phyloP scores from a whole-genome alignment of 1,284 basidiomycete species.

The Cryptococcus depauperatus region DNA sequence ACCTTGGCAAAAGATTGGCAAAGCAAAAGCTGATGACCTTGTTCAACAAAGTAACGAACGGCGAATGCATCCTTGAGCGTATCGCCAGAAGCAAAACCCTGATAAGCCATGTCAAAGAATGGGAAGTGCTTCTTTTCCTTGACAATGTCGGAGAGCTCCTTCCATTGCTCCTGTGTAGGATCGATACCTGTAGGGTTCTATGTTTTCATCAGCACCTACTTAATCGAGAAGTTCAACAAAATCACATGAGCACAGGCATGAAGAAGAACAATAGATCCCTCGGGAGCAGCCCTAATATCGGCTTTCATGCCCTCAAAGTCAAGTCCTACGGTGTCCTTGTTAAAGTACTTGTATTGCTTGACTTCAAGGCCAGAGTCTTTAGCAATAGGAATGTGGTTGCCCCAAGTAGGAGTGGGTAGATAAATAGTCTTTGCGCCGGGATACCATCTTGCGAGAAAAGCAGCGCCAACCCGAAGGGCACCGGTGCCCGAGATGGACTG shows the following conservation, averaged over 20 bases:
- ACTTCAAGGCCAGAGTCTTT: slow-evolving; percentile 89
- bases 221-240: slow-evolving; percentile 41
- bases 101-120: slow-evolving; percentile 69
- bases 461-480: slow-evolving; percentile 90
- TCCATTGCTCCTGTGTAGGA: slow-evolving; percentile 90
- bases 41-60: slow-evolving; percentile 83
- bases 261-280: slow-evolving; percentile 44
- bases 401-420: slow-evolving; percentile 92
- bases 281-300: slow-evolving; percentile 58
- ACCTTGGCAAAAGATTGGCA: slow-evolving; percentile 92
- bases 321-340: slow-evolving; percentile 86
- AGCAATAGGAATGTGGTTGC: slow-evolving; percentile 84
- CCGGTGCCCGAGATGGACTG: slow-evolving; percentile 98
- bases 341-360: slow-evolving; percentile 87
- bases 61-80: slow-evolving; percentile 87
- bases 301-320: slow-evolving; percentile 87
- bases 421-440: slow-evolving; percentile 84
- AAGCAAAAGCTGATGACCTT: slow-evolving; percentile 78
- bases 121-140: slow-evolving; percentile 54
- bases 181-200: slow-evolving; percentile 97
- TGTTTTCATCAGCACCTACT: slow-evolving; percentile 49
- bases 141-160: slow-evolving; percentile 77
- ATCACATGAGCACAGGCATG: slow-evolving; percentile 20
- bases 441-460: slow-evolving; percentile 81
- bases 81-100: slow-evolving; percentile 86